A percentile compares a stretch with the other conserved stretches of the same genome.
These are phyloP conservation scores for Phytophthora kernoviae DNA, from an alignment of 352 stramenopile species.

Conservation along the genomic window DNA sequence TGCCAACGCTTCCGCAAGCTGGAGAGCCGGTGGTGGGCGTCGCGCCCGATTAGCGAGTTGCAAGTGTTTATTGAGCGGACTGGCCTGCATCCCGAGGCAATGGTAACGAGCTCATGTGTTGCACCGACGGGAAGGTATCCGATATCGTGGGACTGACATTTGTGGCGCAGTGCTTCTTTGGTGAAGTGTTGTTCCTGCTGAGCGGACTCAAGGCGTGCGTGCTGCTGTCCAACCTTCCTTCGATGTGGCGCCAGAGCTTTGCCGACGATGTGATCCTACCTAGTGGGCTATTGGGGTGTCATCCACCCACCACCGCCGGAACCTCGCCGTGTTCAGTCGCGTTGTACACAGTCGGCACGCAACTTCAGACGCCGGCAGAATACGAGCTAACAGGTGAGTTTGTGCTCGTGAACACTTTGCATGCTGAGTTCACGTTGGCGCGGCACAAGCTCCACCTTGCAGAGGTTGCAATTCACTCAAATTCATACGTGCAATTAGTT, in stretches of 20 bases:
- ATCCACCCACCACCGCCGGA: background rate
- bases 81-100: constrained; percentile 50
- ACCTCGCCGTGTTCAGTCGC: constrained; percentile 1
- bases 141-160: constrained; percentile 3
- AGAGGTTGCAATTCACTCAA: background rate
- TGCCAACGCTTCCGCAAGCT: constrained; percentile 32
- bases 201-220: constrained; percentile 64
- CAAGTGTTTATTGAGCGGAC: constrained; percentile 22
- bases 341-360: constrained; percentile 30
- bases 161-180: constrained; percentile 55
- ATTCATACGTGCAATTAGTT: constrained; percentile 1
- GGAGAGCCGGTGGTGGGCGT: constrained; percentile 41
- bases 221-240: constrained; percentile 71
- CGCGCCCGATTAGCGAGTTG: constrained; percentile 30
- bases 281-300: constrained; percentile 40
- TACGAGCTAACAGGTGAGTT: constrained; percentile 52
- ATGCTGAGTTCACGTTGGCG: constrained; percentile 30
- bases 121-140: background rate
- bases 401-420: constrained; percentile 47
- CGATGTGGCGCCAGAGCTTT: constrained; percentile 49
- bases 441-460: constrained; percentile 24
- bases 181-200: constrained; percentile 74
- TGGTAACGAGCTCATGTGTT: constrained; percentile 28
- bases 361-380: constrained; percentile 50
- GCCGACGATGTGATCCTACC: constrained; percentile 38